Conservation (phyloP, 75 land plant species). For the Pinus tabuliformis region DNA sequence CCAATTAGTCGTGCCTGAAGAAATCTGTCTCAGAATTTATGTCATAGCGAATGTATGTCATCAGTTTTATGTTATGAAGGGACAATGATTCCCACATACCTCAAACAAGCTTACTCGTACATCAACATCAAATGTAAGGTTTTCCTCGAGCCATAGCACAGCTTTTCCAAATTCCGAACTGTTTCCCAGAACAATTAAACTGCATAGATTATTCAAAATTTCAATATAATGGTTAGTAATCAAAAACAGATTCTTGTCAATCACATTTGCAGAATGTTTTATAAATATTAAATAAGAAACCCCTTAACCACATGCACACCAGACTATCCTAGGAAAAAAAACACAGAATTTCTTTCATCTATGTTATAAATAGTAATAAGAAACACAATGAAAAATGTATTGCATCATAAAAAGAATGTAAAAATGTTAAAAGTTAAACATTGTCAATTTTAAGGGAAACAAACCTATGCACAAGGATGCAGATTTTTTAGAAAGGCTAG, state of each 20-base stretch:
- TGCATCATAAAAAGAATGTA: neutral
- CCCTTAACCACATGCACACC: neutral
- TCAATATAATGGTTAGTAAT: constrained; percentile 6
- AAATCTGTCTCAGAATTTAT: no score
- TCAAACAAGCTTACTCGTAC: constrained; percentile 88
- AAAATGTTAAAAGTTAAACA: no score
- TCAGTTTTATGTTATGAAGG: neutral
- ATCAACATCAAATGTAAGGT: constrained; percentile 75
- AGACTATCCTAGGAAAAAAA: neutral
- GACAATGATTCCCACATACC: constrained; percentile 32
- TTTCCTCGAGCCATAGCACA: constrained; percentile 78
- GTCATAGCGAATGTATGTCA: neutral
- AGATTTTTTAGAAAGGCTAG: no score
- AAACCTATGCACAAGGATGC: no score
- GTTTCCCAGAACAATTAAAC: constrained; percentile 79
- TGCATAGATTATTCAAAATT: constrained; percentile 21
- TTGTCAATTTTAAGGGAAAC: no score
- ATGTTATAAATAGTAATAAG: neutral
- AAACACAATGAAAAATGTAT: neutral
- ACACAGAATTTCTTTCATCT: neutral
- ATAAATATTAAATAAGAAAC: neutral
- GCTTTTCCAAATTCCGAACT: constrained; percentile 76
- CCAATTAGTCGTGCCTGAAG: neutral
- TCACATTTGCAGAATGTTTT: neutral
- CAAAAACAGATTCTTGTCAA: neutral